Base-by-base conservation (phyloP, 768 basidiomycete genomes). In the Mycena polygramma region DNA sequence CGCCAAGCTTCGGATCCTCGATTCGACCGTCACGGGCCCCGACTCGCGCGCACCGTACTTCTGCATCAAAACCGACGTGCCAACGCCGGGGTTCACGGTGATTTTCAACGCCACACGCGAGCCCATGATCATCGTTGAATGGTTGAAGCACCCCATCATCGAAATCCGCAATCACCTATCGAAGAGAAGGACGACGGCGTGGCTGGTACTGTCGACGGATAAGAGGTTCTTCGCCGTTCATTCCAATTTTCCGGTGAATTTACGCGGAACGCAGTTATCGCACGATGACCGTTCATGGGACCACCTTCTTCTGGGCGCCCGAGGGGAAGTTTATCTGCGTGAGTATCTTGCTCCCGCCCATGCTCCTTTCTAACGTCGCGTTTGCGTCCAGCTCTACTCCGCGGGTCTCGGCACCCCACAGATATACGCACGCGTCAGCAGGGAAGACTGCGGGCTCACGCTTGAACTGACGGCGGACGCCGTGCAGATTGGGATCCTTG, bases 1-100 rank as follows among this genome's bases (percentile, higher is more conserved):
- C 30, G 30, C 30, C 30, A 30, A 30, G 30, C 30, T 30, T 30
- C 30, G 30, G 30, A 78, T 88, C 24, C 77, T 87, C 36, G 82
- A 87, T 75, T 87, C 80, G 68, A 80, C 73, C 26, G 81, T 88
- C 61, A 69, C 83, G 58, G 86, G 86, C 1, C 83, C 86, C 0
- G 78, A 81, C 63, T 77, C 77, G 19, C 81, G 82, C 68, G 81
- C 82, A 22, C 30, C 30, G 30, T 81, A 80, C 24, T 84, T 86
- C 72, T 81, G 82, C 55, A 66, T 87, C 68, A 75, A 68, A 30
- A 86, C 86, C 41, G 79, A 80, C 59, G 62, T 78, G n/a, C 77
- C 72, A 22, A 57, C 67, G 20, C 71, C 70, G 26, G 72, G 74
- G 35, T 74, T 75, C 22, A 78, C 78, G 4, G 51, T 81, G 9